phyloP scores from a whole-genome alignment of 495 filamentous ascomycete genomes.

The Aspergillus asperescens region DNA sequence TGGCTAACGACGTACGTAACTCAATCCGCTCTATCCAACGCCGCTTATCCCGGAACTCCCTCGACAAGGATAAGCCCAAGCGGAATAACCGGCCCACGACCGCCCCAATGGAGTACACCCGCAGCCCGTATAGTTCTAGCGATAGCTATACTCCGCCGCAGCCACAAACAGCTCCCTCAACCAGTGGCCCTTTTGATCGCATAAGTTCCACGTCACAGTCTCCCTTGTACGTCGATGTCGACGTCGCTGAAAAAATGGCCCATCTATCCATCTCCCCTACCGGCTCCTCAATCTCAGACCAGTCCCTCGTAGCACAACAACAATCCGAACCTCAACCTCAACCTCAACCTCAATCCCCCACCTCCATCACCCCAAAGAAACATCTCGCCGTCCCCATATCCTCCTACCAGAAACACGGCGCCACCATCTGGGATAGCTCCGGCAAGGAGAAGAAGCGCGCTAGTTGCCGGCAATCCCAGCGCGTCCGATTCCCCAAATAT shows the following conservation, averaged over 20 bases:
- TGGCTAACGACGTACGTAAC: constrained; percentile 30
- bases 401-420: constrained; percentile 35
- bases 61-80: constrained; percentile 20
- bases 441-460: constrained; percentile 32
- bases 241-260: too few species aligned
- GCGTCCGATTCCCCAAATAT: constrained; percentile 23
- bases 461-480: constrained; percentile 19
- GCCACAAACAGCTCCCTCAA: constrained; percentile 5
- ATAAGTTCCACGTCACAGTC: constrained; percentile 16
- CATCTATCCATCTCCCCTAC: constrained; percentile 23
- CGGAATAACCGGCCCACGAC: constrained; percentile 21
- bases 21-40: constrained; percentile 38
- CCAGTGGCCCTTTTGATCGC: constrained; percentile 11
- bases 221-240: too few species aligned
- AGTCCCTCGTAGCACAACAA: neutral
- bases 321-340: too few species aligned
- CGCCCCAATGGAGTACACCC: constrained; percentile 12
- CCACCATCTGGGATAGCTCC: constrained; percentile 34
- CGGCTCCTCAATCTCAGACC: constrained; percentile 12
- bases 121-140: neutral
- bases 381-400: constrained; percentile 33
- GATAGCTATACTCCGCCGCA: neutral
- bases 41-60: constrained; percentile 26
- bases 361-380: constrained; percentile 17
- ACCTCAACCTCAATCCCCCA: too few species aligned